phyloP scores from a whole-genome alignment of 2,329 filamentous ascomycete species.

The Epichloe scottii region DNA sequence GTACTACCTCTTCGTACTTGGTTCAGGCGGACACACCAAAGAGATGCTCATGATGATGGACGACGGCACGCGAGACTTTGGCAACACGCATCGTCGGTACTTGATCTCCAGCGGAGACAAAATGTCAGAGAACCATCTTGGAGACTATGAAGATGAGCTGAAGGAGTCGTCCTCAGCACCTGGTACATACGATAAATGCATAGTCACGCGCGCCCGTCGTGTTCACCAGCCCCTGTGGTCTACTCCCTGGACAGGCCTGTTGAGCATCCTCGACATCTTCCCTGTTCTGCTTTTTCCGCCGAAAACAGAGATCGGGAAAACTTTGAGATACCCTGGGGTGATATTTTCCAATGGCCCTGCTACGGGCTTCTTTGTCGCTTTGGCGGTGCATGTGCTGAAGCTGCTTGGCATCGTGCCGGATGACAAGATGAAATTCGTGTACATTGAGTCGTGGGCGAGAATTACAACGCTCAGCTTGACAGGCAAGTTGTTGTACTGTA shows the following conservation, averaged over 20 bases:
- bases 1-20: slow-evolving; percentile 70
- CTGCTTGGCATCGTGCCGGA: slow-evolving; percentile 31
- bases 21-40: slow-evolving; percentile 85
- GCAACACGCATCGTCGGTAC: slow-evolving; percentile 61
- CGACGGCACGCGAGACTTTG: slow-evolving; percentile 38
- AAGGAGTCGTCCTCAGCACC: slow-evolving; percentile 13
- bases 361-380: slow-evolving; percentile 64
- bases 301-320: slow-evolving; percentile 9
- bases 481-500: slow-evolving; percentile 57
- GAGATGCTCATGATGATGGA: slow-evolving; percentile 84
- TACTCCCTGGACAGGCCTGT: slow-evolving; percentile 55
- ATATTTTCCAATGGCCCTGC: slow-evolving; percentile 83
- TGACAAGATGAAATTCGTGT: slow-evolving; percentile 59
- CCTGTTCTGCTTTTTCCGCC: slow-evolving; percentile 35
- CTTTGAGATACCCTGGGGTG: slow-evolving; percentile 49
- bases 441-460: slow-evolving; percentile 86
- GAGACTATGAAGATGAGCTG: slow-evolving; percentile 33
- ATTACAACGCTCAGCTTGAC: slow-evolving; percentile 74
- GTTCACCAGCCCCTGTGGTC: slow-evolving; percentile 74
- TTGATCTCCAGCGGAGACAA: slow-evolving; percentile 65
- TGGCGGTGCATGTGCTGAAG: slow-evolving; percentile 37
- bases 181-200: slow-evolving; percentile 49
- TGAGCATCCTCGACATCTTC: slow-evolving; percentile 52
- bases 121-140: slow-evolving; percentile 54
- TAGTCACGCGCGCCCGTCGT: slow-evolving; percentile 61